Conservation (phyloP, 2,329 filamentous ascomycete species). For the Phyllachora maydis region DNA sequence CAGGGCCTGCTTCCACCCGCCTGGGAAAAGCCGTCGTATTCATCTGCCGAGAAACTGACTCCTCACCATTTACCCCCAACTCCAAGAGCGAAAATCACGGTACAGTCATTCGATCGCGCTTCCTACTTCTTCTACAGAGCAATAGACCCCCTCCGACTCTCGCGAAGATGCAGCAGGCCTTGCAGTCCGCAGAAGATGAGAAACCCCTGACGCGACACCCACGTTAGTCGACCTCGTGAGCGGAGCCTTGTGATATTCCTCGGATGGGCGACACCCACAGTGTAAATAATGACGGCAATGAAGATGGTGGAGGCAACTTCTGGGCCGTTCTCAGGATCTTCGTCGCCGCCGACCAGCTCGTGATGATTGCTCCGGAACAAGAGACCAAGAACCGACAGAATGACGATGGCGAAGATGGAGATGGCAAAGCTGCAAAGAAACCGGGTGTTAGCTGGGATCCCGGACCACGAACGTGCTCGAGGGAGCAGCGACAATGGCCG, state of each 20-base stretch:
- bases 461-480: too few species aligned
- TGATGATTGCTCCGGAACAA: conserved; percentile 69
- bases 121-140: too few species aligned
- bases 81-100: too few species aligned
- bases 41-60: too few species aligned
- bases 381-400: conserved; percentile 41
- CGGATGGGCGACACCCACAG: conserved; percentile 46
- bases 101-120: too few species aligned
- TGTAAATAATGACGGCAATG: conserved; percentile 71
- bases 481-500: too few species aligned
- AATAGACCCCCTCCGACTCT: conserved; percentile 67
- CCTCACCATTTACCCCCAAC: too few species aligned
- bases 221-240: conserved; percentile 5
- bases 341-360: conserved; percentile 57
- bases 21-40: too few species aligned
- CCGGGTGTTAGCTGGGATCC: conserved; percentile 10
- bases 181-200: conserved; percentile 83
- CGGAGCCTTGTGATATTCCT: too few species aligned
- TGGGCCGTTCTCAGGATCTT: conserved; percentile 50
- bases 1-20: too few species aligned
- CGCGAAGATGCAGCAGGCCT: conserved; percentile 66
- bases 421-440: conserved; percentile 60
- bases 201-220: conserved; percentile 42
- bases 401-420: conserved; percentile 42
- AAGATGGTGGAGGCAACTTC: conserved; percentile 76